Percentiles rank a stretch among this genome's conserved stretches.
Evolutionary conservation across 495 filamentous ascomycete genomes (phyloP).

Genomic region (Penicillium maclennaniae): DNA sequence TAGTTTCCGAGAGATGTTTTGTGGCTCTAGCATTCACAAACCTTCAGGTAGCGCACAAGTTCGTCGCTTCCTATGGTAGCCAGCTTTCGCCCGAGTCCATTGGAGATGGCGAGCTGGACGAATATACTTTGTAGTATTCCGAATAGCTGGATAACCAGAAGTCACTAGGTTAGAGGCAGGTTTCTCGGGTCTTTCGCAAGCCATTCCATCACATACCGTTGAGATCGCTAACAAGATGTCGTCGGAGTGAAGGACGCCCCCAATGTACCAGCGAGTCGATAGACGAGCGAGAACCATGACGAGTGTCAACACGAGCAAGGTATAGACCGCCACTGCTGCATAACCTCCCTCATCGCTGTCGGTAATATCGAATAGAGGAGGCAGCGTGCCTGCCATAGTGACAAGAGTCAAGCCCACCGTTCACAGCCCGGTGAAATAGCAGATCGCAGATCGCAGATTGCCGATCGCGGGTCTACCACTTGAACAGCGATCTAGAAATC

Average conservation of each 20-base stretch:
- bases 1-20: background rate
- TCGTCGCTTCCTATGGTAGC: conserved; percentile 8
- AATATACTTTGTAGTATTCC: conserved; percentile 24
- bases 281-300: conserved; percentile 22
- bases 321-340: conserved; percentile 24
- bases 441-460: conserved; percentile 12
- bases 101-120: conserved; percentile 24
- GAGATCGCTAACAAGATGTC: conserved; percentile 22
- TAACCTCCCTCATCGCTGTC: conserved; percentile 30
- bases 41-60: conserved; percentile 18
- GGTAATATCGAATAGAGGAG: conserved; percentile 28
- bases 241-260: conserved; percentile 22
- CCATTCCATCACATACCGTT: conserved; percentile 8
- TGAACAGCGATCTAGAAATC: background rate
- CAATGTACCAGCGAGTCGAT: conserved; percentile 27
- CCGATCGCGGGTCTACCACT: background rate
- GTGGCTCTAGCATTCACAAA: background rate
- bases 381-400: conserved; percentile 23
- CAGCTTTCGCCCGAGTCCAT: conserved; percentile 24
- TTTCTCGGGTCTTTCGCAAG: background rate
- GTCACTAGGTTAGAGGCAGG: background rate
- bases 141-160: conserved; percentile 9
- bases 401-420: background rate
- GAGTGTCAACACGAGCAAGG: conserved; percentile 21
- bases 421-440: conserved; percentile 2